Evolutionary conservation across 192 early-diverging fungal species (phyloP).

Genomic region (Backusella liffmaniae): DNA sequence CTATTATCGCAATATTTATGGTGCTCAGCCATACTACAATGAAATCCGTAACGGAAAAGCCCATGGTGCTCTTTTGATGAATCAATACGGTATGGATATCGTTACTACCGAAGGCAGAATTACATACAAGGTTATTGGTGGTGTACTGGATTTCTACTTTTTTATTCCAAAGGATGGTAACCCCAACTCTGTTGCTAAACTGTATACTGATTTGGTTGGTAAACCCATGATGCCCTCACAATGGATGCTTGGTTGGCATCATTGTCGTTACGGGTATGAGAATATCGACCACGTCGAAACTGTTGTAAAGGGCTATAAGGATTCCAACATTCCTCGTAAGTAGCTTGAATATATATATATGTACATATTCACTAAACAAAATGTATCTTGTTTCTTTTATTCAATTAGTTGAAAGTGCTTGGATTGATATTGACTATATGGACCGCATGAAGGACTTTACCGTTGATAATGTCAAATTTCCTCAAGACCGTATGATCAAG

Average conservation of each 20-base stretch:
- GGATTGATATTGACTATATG: conserved; percentile 79
- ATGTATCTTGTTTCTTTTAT: not conserved
- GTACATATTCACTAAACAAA: not conserved
- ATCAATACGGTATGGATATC: conserved; percentile 70
- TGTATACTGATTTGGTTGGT: conserved; percentile 63
- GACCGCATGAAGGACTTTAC: conserved; percentile 60
- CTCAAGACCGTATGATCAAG: conserved; percentile 43
- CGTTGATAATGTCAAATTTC: conserved; percentile 54
- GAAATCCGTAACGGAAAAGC: conserved; percentile 56
- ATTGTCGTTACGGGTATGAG: conserved; percentile 48
- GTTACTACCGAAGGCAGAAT: conserved; percentile 39
- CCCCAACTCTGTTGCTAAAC: conserved; percentile 36
- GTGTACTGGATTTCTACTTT: conserved; percentile 66
- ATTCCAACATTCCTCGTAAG: conserved; percentile 60
- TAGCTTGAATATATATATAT: not conserved
- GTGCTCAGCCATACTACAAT: conserved; percentile 61
- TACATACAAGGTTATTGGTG: conserved; percentile 67
- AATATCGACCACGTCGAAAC: conserved; percentile 53
- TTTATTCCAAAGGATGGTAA: conserved; percentile 40
- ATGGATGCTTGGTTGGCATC: conserved; percentile 35
- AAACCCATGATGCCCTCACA: conserved; percentile 54
- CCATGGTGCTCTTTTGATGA: conserved; percentile 56
- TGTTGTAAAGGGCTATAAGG: conserved; percentile 51
- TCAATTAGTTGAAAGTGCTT: conserved; percentile 22
- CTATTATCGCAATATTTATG: conserved; percentile 52